Evolutionary conservation across 2,329 filamentous ascomycete species (phyloP).

Genomic region (Aspergillus spinulosporus): DNA sequence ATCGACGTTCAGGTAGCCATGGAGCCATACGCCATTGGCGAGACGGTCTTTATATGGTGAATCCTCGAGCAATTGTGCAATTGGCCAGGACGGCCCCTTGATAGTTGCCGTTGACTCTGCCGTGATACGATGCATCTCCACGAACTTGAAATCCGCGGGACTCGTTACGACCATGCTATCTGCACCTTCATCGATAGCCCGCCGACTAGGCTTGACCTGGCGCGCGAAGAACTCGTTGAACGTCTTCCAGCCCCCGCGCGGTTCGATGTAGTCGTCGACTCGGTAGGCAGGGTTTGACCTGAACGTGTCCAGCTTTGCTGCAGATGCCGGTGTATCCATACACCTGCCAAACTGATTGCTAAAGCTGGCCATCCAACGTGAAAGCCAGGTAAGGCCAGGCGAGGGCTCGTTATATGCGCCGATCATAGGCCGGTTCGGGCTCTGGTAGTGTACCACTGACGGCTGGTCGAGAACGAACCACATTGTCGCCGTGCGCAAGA

Average conservation of each 20-base stretch:
- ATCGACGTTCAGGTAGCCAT: constrained; percentile 11
- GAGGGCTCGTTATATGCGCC: background rate
- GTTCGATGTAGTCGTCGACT: background rate
- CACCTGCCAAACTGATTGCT: constrained; percentile 11
- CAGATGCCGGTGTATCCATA: constrained; percentile 16
- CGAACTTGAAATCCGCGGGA: constrained; percentile 1
- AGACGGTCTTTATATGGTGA: constrained; percentile 2
- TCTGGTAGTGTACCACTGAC: constrained; percentile 12
- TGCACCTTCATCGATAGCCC: background rate
- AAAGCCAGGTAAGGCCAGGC: constrained; percentile 15
- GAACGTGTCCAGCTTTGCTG: constrained; percentile 10
- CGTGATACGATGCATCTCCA: background rate
- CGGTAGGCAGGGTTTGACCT: constrained; percentile 9
- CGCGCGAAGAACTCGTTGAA: constrained; percentile 21
- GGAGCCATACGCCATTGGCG: constrained; percentile 7
- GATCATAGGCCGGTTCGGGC: constrained; percentile 1
- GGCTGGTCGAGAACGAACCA: constrained; percentile 18
- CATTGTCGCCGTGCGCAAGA: constrained; percentile 13
- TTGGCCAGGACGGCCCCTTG: constrained; percentile 1
- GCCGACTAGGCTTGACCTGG: background rate
- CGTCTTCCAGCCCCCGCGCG: constrained; percentile 13
- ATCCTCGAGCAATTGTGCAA: background rate
- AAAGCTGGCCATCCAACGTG: constrained; percentile 17
- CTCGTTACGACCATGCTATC: background rate
- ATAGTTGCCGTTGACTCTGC: background rate